Evolutionary conservation across 2,329 filamentous ascomycete genomes (phyloP), one percentile per base, ranked within the genome.

Genomic region (Coccinonectria pachysandricola): DNA sequence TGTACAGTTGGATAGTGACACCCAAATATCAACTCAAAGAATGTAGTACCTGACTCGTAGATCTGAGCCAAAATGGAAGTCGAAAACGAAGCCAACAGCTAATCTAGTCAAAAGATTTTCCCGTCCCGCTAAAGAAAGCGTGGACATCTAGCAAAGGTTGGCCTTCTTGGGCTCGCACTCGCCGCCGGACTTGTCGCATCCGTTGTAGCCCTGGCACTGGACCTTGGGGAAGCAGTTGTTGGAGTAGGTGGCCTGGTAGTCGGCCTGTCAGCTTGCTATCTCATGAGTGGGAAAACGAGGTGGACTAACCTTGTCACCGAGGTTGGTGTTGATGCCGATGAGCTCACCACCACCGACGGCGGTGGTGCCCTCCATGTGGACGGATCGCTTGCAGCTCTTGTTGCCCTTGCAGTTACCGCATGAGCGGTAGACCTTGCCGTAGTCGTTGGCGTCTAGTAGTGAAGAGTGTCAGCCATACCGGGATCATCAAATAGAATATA

Each of bases 321-420:
- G 35, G 48, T 60, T 59, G 31, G 49, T 41, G 43, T 59, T 59
- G 32, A 58, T 61, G 12, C 59, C 59, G 23, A 51, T 56, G n/a
- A 63, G 48, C 34, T 57, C 50, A n/a, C 56, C 56, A n/a, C 57
- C 60, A 8, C 53, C 38, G 7, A 46, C 43, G 10, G 56, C 59
- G 7, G 55, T 54, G 4, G 50, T 42, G n/a, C 57, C 57, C 43
- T 62, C 56, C 24, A 65, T 52, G 32, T 61, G 52, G 12, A 65
- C 56, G 25, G 58, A 57, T 5, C 62, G 54, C 20, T 49, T 52
- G 35, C 56, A 54, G 20, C 62, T 46, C n/a, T n/a, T n/a, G 23
- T 31, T 24, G 2, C 35, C 34, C 12, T 28, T 43, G 24, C 43
- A 46, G 28, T 46, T 46, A 2, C 43, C 43, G 12, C 43, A 46